Evolutionary conservation across 805 yeast genomes (phyloP), one percentile per base, ranked within the genome.

Genomic region (Teunomyces barrocoloradensis): DNA sequence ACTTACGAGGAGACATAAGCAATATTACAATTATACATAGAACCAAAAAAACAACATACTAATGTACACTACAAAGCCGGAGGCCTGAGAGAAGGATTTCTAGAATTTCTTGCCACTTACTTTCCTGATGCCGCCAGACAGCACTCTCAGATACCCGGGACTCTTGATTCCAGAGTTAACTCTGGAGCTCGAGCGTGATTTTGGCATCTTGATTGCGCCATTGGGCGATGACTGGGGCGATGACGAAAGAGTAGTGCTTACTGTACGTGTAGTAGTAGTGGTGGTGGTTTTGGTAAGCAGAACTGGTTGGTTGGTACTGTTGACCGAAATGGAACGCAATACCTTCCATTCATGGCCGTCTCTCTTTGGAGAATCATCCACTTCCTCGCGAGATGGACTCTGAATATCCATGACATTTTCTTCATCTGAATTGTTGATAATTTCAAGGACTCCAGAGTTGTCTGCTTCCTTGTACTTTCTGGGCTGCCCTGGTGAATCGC

Each of bases 401-500:
- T 47, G 50, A 13, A 53, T 54, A 32, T 60, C 68, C 48, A 46
- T 56, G 17, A 44, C 45, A 15, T 49, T 53, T 45, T 75, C 80
- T 25, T 74, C 79, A 50, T 75, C 80, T 1, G 78, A 70, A 53
- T 75, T 75, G 47, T 73, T 73, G 35, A 63, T 59, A 9, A 68
- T 59, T 59, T 79, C 62, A 54, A 74, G 59, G 53, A 75, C 37
- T 60, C 64, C 58, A 3, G 64, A 53, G 42, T 52, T 55, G 6
- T 60, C 56, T 21, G 53, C 61, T 5, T 72, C 71, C 32, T 69
- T 65, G 53, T 69, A 69, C 59, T 92, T 92, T 60, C 97, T 80
- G 35, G 99, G 99, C 67, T 94, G 99, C 1, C 98, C 99, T 0
- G 99, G 99, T 2, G 97, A 89, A 43, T 89, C 89, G 54, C 80